These are phyloP conservation scores for Tricholoma sp. DNA, from an alignment of 768 basidiomycete species.

Conservation along the genomic window DNA sequence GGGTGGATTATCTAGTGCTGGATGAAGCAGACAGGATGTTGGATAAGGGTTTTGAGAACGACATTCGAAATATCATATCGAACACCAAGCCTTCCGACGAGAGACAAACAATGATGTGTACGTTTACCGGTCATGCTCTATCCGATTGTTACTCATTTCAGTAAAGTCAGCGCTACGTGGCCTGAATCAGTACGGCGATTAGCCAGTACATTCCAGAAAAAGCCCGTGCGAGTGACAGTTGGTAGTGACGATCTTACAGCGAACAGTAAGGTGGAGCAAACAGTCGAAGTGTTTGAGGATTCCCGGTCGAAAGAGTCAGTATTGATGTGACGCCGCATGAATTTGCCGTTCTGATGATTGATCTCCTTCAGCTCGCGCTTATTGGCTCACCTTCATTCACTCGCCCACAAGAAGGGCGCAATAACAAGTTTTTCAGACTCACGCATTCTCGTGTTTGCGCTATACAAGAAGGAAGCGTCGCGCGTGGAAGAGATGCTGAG, in stretches of 20 bases:
- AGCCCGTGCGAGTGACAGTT: conserved; percentile 88
- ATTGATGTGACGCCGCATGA: neutral
- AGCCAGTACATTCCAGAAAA: conserved; percentile 79
- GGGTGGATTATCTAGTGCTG: conserved; percentile 86
- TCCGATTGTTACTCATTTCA: conserved; percentile 1
- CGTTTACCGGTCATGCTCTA: conserved; percentile 25
- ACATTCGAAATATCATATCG: conserved; percentile 86
- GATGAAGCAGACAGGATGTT: conserved; percentile 99
- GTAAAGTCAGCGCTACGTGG: conserved; percentile 94
- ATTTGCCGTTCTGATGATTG: conserved; percentile 1
- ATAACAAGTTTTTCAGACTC: conserved; percentile 46
- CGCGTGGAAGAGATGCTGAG: conserved; percentile 80
- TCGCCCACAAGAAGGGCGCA: conserved; percentile 59
- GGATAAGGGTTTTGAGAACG: conserved; percentile 98
- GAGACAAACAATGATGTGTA: conserved; percentile 94
- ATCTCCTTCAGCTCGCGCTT: conserved; percentile 48
- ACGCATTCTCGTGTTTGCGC: conserved; percentile 85
- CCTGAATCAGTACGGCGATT: conserved; percentile 89
- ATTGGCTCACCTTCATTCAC: conserved; percentile 45
- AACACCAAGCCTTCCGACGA: conserved; percentile 59
- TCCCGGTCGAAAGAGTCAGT: conserved; percentile 81
- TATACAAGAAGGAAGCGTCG: conserved; percentile 97
- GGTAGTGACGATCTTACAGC: conserved; percentile 94
- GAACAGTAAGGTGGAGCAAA: conserved; percentile 90
- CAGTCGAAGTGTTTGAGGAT: conserved; percentile 89